Conservation (phyloP, 2,329 filamentous ascomycete genomes). For the Talaromyces atroroseus region DNA sequence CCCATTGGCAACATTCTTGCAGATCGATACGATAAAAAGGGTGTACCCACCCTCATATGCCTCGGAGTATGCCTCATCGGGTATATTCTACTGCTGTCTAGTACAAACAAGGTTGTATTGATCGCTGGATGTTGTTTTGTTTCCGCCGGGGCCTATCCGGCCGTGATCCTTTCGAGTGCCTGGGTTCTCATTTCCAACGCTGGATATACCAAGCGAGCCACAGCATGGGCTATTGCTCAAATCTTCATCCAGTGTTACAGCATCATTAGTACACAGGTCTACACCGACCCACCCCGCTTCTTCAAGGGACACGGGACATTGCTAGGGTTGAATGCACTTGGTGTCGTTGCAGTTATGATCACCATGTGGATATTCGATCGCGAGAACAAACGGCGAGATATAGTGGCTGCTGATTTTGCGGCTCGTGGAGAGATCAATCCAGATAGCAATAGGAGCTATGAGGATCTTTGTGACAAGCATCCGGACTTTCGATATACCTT, state of each 20-base stretch:
- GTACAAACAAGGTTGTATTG: not conserved
- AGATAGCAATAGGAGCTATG: slow-evolving; percentile 1
- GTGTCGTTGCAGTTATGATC: not conserved
- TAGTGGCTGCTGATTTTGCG: slow-evolving; percentile 2
- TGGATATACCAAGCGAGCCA: slow-evolving; percentile 2
- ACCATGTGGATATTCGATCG: slow-evolving; percentile 1
- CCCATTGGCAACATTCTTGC: slow-evolving; percentile 1
- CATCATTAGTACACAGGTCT: slow-evolving; percentile 6
- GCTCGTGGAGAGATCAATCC: not conserved
- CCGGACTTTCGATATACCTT: slow-evolving; percentile 2
- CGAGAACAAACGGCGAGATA: not conserved
- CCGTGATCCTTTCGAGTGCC: not conserved
- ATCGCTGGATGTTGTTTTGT: slow-evolving; percentile 4
- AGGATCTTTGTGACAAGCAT: slow-evolving; percentile 3
- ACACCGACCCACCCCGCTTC: slow-evolving; percentile 1
- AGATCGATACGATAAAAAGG: not conserved
- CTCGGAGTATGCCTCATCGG: not conserved
- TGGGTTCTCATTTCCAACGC: slow-evolving; percentile 4
- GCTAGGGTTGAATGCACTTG: slow-evolving; percentile 3
- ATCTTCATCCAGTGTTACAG: slow-evolving; percentile 7
- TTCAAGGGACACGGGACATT: slow-evolving; percentile 3
- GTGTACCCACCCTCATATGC: not conserved
- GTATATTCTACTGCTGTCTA: slow-evolving; percentile 4
- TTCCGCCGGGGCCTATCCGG: not conserved
- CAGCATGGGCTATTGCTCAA: slow-evolving; percentile 2